Conservation (phyloP, 2,329 filamentous ascomycete species). For the Penicillium capsulatum region DNA sequence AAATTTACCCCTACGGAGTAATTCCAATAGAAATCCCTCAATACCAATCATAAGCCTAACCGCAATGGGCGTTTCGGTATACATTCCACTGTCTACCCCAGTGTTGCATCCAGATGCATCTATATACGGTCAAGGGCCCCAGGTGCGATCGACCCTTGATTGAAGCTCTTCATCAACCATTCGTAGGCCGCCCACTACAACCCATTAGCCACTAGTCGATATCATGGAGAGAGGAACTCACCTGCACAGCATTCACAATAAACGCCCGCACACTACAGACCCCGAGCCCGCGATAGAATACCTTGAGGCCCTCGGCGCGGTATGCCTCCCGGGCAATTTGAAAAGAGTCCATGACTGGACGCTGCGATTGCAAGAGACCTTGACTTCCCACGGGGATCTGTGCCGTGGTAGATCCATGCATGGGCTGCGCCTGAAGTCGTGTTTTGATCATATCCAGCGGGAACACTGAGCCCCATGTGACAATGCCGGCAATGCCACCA, state of each 20-base stretch:
- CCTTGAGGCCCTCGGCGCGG: constrained; percentile 54
- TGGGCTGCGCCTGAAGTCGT: constrained; percentile 71
- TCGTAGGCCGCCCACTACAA: constrained; percentile 83
- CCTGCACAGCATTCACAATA: constrained; percentile 82
- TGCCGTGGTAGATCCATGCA: constrained; percentile 15
- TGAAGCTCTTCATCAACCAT: constrained; percentile 64
- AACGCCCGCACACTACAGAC: constrained; percentile 85
- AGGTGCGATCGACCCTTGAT: constrained; percentile 16
- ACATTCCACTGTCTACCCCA: constrained; percentile 6
- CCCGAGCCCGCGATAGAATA: constrained; percentile 70
- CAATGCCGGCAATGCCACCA: constrained; percentile 79
- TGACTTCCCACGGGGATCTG: constrained; percentile 22
- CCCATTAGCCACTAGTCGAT: not conserved
- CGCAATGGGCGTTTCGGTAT: constrained; percentile 21
- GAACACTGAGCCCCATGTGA: constrained; percentile 87
- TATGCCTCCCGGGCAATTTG: constrained; percentile 65
- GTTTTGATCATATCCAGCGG: constrained; percentile 92
- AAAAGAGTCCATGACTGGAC: constrained; percentile 50
- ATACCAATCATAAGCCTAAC: constrained; percentile 24
- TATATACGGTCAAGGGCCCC: constrained; percentile 1
- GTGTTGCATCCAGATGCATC: not conserved
- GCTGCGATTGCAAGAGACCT: constrained; percentile 19
- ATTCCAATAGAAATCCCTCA: constrained; percentile 28
- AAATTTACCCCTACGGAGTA: constrained; percentile 28
- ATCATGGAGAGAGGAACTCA: too few relatives aligned